These are phyloP conservation scores for Basidioascus undulatus DNA, from an alignment of 768 basidiomycete genomes.

Conservation along the genomic window DNA sequence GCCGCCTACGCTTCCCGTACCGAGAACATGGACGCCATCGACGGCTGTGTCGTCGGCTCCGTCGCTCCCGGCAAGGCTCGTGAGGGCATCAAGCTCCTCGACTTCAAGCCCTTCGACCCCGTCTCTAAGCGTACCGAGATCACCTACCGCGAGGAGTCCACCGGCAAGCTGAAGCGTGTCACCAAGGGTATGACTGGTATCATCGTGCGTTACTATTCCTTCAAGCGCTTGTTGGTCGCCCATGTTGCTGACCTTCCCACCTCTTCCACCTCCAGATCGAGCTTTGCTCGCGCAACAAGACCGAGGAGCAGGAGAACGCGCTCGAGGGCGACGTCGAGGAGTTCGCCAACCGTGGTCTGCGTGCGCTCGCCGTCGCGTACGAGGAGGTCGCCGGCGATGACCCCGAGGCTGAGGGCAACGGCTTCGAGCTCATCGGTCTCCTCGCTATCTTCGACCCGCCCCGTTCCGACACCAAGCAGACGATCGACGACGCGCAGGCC, in stretches of 20 bases:
- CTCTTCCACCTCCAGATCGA: too few species aligned
- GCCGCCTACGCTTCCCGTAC: conserved; percentile 91
- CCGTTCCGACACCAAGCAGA: conserved; percentile 94
- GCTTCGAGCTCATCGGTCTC: conserved; percentile 90
- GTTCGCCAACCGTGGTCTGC: conserved; percentile 83
- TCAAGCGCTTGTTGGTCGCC: too few species aligned
- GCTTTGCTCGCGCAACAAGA: conserved; percentile 92
- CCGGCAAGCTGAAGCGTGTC: conserved; percentile 93
- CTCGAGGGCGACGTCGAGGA: conserved; percentile 92
- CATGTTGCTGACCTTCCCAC: background rate
- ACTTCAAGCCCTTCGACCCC: conserved; percentile 99
- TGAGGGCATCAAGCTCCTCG: conserved; percentile 77
- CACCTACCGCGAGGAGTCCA: conserved; percentile 78
- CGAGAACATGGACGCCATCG: conserved; percentile 98
- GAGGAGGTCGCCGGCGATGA: conserved; percentile 76
- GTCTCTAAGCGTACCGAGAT: conserved; percentile 98
- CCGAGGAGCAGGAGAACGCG: conserved; percentile 64
- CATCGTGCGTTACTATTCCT: too few species aligned
- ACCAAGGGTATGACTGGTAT: conserved; percentile 99
- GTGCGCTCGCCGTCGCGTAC: conserved; percentile 84
- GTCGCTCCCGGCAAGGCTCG: conserved; percentile 53
- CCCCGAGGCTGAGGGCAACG: conserved; percentile 68
- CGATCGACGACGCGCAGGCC: conserved; percentile 83
- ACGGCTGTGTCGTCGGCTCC: conserved; percentile 57
- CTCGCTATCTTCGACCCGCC: conserved; percentile 95